These are phyloP conservation scores for Phytophthora constricta DNA, from an alignment of 352 stramenopile genomes.

Conservation along the genomic window DNA sequence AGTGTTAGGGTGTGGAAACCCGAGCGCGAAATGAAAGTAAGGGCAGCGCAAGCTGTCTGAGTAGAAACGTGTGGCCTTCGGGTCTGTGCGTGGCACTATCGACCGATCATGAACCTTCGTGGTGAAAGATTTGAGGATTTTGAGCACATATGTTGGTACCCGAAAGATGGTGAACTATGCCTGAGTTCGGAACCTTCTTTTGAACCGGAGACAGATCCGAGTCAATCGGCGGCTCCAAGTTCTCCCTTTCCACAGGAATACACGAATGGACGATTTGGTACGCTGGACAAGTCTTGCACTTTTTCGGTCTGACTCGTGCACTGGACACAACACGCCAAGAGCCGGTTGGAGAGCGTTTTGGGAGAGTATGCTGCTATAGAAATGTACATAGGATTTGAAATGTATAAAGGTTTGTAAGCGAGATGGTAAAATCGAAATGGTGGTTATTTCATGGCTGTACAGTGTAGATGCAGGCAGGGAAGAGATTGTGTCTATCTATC, in stretches of 20 bases:
- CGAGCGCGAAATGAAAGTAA: conserved; percentile 85
- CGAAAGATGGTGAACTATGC: conserved; percentile 94
- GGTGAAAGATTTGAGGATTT: conserved; percentile 87
- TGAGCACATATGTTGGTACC: conserved; percentile 88
- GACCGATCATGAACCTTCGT: conserved; percentile 73
- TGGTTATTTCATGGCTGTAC: no score
- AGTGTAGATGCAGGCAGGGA: no score
- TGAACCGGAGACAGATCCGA: conserved; percentile 27
- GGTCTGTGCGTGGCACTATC: conserved; percentile 47
- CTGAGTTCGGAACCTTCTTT: conserved; percentile 71
- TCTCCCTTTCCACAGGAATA: background rate
- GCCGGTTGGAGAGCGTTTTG: no score
- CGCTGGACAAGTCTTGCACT: no score
- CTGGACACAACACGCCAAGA: no score
- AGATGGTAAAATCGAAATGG: no score
- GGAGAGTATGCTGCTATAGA: no score
- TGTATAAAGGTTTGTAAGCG: no score
- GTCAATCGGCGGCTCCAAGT: conserved; percentile 21
- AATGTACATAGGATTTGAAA: no score
- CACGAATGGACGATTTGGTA: no score
- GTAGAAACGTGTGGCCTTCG: conserved; percentile 45
- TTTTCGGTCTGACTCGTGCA: no score
- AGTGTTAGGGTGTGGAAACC: conserved; percentile 84
- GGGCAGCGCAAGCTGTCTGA: conserved; percentile 30
- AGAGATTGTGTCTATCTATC: no score